Conservation (phyloP, 495 filamentous ascomycete species). For the Ramalina intermedia region DNA sequence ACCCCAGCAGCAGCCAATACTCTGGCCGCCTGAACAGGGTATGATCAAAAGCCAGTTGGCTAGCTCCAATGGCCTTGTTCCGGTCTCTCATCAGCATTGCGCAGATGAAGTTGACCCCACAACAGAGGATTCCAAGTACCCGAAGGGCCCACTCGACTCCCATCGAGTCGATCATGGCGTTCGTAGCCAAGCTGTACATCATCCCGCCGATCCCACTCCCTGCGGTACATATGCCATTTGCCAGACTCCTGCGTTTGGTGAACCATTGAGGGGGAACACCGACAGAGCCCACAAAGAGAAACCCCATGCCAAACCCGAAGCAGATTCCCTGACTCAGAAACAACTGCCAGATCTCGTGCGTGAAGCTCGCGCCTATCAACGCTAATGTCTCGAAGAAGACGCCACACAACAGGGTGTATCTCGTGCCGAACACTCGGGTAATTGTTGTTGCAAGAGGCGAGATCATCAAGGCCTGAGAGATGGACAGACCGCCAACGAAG, state of each 20-base stretch:
- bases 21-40: conserved; percentile 37
- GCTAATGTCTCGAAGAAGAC: conserved; percentile 36
- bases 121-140: conserved; percentile 46
- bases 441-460: conserved; percentile 44
- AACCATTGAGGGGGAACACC: conserved; percentile 66
- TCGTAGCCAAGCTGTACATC: conserved; percentile 26
- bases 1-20: conserved; percentile 44
- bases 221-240: conserved; percentile 52
- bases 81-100: conserved; percentile 47
- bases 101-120: conserved; percentile 42
- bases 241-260: conserved; percentile 43
- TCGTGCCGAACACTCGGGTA: conserved; percentile 35
- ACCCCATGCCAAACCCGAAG: conserved; percentile 58
- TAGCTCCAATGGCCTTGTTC: conserved; percentile 41
- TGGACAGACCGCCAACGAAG: conserved; percentile 54
- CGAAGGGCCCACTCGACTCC: conserved; percentile 53
- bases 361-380: conserved; percentile 48
- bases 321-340: conserved; percentile 58
- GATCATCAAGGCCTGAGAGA: conserved; percentile 42
- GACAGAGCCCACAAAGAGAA: conserved; percentile 48
- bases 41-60: conserved; percentile 41
- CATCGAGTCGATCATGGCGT: conserved; percentile 35
- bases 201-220: conserved; percentile 60
- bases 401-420: conserved; percentile 37
- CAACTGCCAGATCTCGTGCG: conserved; percentile 50